Percentiles rank a stretch among this genome's conserved stretches.
phyloP scores from a whole-genome alignment of 495 filamentous ascomycete species.

The Hypoxylon cercidicola region DNA sequence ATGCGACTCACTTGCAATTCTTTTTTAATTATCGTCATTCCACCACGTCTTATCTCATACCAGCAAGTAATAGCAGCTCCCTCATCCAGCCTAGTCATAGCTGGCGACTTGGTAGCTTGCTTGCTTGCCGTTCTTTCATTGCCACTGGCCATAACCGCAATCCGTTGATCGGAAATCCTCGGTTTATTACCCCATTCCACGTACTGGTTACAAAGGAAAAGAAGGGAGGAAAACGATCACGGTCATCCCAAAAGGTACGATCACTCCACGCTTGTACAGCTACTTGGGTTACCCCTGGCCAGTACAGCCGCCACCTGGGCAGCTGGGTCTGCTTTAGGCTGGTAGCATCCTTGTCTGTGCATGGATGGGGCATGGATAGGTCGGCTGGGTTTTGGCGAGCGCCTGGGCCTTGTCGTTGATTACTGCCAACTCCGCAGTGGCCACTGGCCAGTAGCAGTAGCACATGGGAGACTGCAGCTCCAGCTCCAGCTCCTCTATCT shows the following conservation, averaged over 20 bases:
- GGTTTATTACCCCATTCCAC: slow-evolving; percentile 27
- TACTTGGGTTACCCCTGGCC: slow-evolving; percentile 28
- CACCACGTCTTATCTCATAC: slow-evolving; percentile 14
- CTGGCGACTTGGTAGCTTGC: too few species aligned
- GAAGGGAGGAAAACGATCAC: slow-evolving; percentile 9
- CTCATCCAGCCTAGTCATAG: slow-evolving; percentile 35
- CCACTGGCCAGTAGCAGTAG: too few species aligned
- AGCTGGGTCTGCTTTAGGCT: slow-evolving; percentile 29
- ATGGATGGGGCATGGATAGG: slow-evolving; percentile 23
- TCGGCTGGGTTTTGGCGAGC: slow-evolving; percentile 34
- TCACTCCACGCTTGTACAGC: slow-evolving; percentile 14
- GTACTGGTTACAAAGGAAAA: slow-evolving; percentile 8
- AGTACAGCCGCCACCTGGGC: slow-evolving; percentile 29
- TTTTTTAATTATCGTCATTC: slow-evolving; percentile 24
- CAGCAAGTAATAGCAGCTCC: slow-evolving; percentile 1
- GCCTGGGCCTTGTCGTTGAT: slow-evolving; percentile 36
- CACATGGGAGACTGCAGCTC: slow-evolving; percentile 7
- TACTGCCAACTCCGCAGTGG: slow-evolving; percentile 35
- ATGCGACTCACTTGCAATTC: not conserved
- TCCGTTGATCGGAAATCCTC: slow-evolving; percentile 22
- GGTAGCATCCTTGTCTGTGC: slow-evolving; percentile 25
- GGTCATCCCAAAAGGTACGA: slow-evolving; percentile 20
- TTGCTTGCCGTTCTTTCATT: slow-evolving; percentile 7
- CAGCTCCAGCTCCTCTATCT: slow-evolving; percentile 23
- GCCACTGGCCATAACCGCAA: slow-evolving; percentile 6